Evolutionary conservation across 2,329 filamentous ascomycete species (phyloP), one percentile per base, ranked within the genome.

Genomic region (Microdochium bolleyi): DNA sequence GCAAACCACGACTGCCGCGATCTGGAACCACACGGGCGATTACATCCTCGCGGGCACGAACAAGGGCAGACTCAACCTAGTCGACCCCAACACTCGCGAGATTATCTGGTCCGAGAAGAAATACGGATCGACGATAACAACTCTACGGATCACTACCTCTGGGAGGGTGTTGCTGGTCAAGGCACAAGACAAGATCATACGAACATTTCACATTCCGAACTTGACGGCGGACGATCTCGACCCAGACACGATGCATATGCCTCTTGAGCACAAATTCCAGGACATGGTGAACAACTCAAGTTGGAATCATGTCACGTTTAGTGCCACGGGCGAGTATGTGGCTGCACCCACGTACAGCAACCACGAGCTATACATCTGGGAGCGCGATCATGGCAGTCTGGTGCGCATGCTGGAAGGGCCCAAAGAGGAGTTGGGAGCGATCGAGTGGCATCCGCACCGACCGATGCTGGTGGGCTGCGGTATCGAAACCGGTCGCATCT

Each of bases 361-460:
- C 64, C 92, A 96, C 62, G 92, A 99, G 70, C 88, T 99, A 57
- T 97, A 97, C 70, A 92, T 97, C 25, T 97, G 92, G 94, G 94
- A 99, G 71, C 84, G 94, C 52, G 88, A 87, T 53, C 90, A 95
- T 63, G 94, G 94, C 50, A 96, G 90, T 69, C 74, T 99, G 53
- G 92, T 96, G 51, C 95, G 95, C 69, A 99, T 99, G 74, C 78
- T 99, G 38, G 95, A 99, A 68, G 92, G 94, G 0, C 92, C 92
- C 1, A 95, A 95, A 63, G 94, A 99, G 71, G 95, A 99, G 70
- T 84, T 97, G 56, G 92, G 92, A 1, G 88, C 95, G 3, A 92
- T 99, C 24, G 94, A 99, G 71, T 99, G 94, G 94, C 94, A 99
- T 65, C 94, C 94, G 1, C 83, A 86, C 56, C 83, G 88, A 27